Base-by-base conservation (phyloP, 768 basidiomycete species). In the Holtermannia corniformis region DNA sequence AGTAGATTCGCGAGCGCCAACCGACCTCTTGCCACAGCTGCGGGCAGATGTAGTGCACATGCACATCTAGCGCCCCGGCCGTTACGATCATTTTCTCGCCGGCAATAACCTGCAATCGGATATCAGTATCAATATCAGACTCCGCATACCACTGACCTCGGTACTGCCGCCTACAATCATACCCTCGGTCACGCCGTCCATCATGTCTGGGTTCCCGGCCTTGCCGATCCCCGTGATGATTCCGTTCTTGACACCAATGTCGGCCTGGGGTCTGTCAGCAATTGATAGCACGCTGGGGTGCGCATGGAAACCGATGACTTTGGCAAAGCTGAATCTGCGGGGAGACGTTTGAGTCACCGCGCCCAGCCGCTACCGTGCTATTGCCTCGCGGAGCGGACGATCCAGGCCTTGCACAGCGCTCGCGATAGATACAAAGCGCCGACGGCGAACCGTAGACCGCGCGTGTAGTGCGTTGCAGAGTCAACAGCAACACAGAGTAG, bases 81-180 rank as follows among this genome's bases (percentile, higher is more conserved):
- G 95, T 99, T 50, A 96, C 72, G 52, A 99, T 89, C 48, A 91
- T 78, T 62, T 90, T 86, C 71, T 97, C 95, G 43, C 92, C 93
- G 0, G 95, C 92, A 57, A 99, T 85, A 52, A 87, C 89, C 64
- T 67, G 28, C 3, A 3, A 20, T 22, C 2, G n/a, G n/a, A n/a
- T n/a, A 42, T 24, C 32, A n/a, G 44, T 16, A 25, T 56, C 23
- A 51, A 37, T 13, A 28, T 13, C 20, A 14, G n/a, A 3, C 10
- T 28, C 13, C 16, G 24, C 7, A 13, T 5, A 32, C 26, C 10
- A 55, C 50, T 12, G 20, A 63, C 58, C 71, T 97, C 95, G 1
- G 93, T 97, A 4, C 84, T 85, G 12, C 87, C 88, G 37, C 92
- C 92, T 47, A 97, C 79, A 57, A 87, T 67, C 64, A 97, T 82